Evolutionary conservation across 176 grass and related monocot species (phyloP).

Genomic region (Aegilops tauschii): DNA sequence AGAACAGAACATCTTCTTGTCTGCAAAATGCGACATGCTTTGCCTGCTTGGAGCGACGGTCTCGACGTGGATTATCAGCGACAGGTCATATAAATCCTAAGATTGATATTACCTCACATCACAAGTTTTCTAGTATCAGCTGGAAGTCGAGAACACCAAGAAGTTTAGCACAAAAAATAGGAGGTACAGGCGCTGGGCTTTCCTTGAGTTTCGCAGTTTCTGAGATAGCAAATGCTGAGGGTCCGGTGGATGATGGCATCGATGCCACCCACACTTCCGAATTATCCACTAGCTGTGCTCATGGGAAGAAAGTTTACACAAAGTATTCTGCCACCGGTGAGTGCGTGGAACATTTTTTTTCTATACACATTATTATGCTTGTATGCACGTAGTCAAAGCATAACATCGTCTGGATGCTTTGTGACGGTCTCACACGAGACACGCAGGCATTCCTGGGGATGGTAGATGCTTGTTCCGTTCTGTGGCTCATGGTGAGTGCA

Average conservation of each 20-base stretch:
- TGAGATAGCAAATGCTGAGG: conserved; percentile 45
- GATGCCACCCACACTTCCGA: neutral
- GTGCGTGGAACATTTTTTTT: neutral
- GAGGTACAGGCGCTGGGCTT: conserved; percentile 35
- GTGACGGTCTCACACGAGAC: conserved; percentile 21
- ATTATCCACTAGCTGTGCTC: conserved; percentile 31
- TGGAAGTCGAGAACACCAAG: conserved; percentile 42
- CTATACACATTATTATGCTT: no score
- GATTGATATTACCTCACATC: conserved; percentile 16
- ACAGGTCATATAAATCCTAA: conserved; percentile 41
- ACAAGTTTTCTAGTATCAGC: conserved; percentile 26
- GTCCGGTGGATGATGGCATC: conserved; percentile 32
- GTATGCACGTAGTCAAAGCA: neutral
- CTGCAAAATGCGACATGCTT: conserved; percentile 28
- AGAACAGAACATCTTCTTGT: neutral
- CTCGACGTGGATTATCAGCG: conserved; percentile 19
- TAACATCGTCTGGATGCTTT: neutral
- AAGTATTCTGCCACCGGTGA: conserved; percentile 69
- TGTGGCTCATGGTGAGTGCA: conserved; percentile 55
- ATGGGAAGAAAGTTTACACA: conserved; percentile 63
- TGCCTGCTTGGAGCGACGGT: conserved; percentile 21
- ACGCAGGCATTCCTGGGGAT: conserved; percentile 61
- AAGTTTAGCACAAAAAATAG: conserved; percentile 37
- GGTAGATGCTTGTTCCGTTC: conserved; percentile 70
- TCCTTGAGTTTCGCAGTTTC: conserved; percentile 46